Conservation (phyloP, 140 eudicot genomes). For the Stevia rebaudiana region DNA sequence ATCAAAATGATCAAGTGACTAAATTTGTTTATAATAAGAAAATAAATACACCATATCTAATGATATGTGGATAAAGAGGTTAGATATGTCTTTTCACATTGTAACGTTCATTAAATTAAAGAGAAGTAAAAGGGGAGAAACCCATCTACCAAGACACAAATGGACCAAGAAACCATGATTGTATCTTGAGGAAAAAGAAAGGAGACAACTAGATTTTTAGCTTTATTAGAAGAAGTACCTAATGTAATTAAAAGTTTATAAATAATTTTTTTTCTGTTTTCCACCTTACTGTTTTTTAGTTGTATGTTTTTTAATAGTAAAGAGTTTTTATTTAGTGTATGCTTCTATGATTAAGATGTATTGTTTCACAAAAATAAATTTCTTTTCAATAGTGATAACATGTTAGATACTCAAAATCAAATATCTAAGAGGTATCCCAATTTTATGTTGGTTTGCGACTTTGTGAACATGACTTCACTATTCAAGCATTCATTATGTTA, state of each 20-base stretch:
- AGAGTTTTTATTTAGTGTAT: too few relatives aligned
- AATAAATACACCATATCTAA: background rate
- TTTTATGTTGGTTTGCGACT: background rate
- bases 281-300: too few relatives aligned
- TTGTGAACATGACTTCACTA: background rate
- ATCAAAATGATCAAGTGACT: too few relatives aligned
- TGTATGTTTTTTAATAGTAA: too few relatives aligned
- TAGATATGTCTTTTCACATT: background rate
- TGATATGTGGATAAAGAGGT: background rate
- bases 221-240: conserved; percentile 27
- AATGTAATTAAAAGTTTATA: conserved; percentile 28
- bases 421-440: too few relatives aligned
- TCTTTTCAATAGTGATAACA: too few relatives aligned
- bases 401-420: too few relatives aligned
- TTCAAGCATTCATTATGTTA: background rate
- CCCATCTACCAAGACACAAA: conserved; percentile 16
- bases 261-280: conserved; percentile 10
- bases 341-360: too few relatives aligned
- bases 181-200: conserved; percentile 30
- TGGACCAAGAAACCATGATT: conserved; percentile 29
- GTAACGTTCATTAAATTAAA: conserved; percentile 1
- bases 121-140: background rate
- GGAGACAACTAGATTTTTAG: conserved; percentile 25
- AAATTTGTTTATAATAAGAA: background rate
- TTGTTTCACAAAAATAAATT: too few relatives aligned